Evolutionary conservation across 2,329 filamentous ascomycete species (phyloP), one percentile per base, ranked within the genome.

Genomic region (Pseudogymnoascus sp.): DNA sequence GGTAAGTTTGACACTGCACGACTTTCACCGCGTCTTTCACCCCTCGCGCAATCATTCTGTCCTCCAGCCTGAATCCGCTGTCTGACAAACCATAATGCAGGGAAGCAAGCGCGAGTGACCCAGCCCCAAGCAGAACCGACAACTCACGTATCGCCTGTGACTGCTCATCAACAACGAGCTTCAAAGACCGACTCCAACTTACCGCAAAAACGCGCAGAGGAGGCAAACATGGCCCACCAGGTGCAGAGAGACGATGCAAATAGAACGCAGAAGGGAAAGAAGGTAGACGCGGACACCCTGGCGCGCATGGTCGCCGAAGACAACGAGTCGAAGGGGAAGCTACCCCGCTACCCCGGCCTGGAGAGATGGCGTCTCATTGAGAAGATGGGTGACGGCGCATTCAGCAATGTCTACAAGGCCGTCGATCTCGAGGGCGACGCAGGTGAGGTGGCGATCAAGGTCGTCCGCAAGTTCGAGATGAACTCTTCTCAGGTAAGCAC

Each of bases 351-450:
- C 71, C 90, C 91, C 0, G 91, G 91, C 38, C 79, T 96, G 39
- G 91, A 96, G 69, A 80, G 92, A 71, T 99, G 90, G 88, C 85
- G 88, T 61, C 79, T 97, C 35, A 63, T 94, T 60, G 92, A 96
- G 77, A 97, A 97, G 83, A 99, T 99, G 93, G 94, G 94, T 67
- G 94, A 97, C 69, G 94, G 94, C 65, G 94, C 94, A 64, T 99
- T 99, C 81, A 97, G 93, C 80, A 97, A 97, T 72, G 94, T 99
- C 67, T 99, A 97, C 76, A 87, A 91, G 39, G 94, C 94, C 38
- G 84, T 82, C 68, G 94, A 99, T 74, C 74, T 78, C 5, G 82
- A 86, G 5, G 89, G 90, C 41, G 80, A 87, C 65, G 83, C 84
- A 66, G 86, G 84, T 67, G 88, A 97, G 73, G 92, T 94, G 35